Evolutionary conservation across 192 early-diverging fungal genomes (phyloP).

Genomic region (Coemansia sp.): DNA sequence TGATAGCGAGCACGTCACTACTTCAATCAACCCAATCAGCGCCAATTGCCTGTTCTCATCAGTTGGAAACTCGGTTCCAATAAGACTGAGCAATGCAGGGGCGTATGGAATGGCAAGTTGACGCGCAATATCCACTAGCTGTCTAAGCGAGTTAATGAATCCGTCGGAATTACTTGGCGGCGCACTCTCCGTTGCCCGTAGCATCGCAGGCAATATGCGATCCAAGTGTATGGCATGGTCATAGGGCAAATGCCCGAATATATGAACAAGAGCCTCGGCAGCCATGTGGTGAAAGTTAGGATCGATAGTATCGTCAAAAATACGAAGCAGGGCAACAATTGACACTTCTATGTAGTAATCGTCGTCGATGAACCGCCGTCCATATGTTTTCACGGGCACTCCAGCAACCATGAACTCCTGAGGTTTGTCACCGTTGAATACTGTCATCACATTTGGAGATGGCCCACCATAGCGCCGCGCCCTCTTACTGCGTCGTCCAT

Average conservation of each 20-base stretch:
- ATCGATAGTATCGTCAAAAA: slow-evolving; percentile 81
- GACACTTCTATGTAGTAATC: slow-evolving; percentile 94
- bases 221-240: slow-evolving; percentile 24
- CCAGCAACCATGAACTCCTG: slow-evolving; percentile 30
- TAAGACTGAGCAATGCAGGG: slow-evolving; percentile 77
- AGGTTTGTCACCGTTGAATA: slow-evolving; percentile 32
- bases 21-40: slow-evolving; percentile 80
- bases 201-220: slow-evolving; percentile 80
- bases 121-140: slow-evolving; percentile 85
- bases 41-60: slow-evolving; percentile 67
- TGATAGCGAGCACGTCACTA: slow-evolving; percentile 82
- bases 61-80: slow-evolving; percentile 76
- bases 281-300: slow-evolving; percentile 83
- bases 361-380: slow-evolving; percentile 53
- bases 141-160: slow-evolving; percentile 85
- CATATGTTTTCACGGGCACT: slow-evolving; percentile 30
- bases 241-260: slow-evolving; percentile 79
- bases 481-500: slow-evolving; percentile 5
- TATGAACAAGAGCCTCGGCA: slow-evolving; percentile 89
- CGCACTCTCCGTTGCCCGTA: slow-evolving; percentile 83
- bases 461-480: slow-evolving; percentile 10
- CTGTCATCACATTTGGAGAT: slow-evolving; percentile 34
- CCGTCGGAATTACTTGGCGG: slow-evolving; percentile 79
- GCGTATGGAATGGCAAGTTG: slow-evolving; percentile 92
- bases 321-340: slow-evolving; percentile 85